These are phyloP conservation scores for Daldinia sp. DNA, from an alignment of 2,329 filamentous ascomycete genomes.

Conservation along the genomic window DNA sequence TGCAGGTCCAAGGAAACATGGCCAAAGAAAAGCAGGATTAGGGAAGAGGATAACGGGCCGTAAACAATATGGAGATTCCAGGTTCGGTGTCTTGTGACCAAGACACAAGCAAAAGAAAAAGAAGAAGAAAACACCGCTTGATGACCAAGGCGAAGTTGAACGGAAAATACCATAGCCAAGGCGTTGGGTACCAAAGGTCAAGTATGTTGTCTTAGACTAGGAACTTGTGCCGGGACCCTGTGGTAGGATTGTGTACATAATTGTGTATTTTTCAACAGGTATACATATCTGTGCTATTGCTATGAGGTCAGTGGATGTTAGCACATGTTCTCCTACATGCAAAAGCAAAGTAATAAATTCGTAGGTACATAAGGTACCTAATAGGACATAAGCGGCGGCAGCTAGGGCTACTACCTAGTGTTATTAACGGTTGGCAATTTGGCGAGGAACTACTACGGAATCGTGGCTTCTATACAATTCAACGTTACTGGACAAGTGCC, in stretches of 20 bases:
- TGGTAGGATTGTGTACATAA: neutral
- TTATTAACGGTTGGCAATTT: neutral
- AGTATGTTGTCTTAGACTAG: constrained; percentile 17
- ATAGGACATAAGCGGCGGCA: too few relatives aligned
- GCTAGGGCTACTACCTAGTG: neutral
- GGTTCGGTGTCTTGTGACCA: constrained; percentile 32
- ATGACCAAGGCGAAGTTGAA: constrained; percentile 6
- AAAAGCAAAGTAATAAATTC: too few relatives aligned
- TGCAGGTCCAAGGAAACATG: constrained; percentile 19
- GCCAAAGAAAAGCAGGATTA: constrained; percentile 26
- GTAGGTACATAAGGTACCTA: neutral
- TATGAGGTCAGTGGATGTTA: neutral
- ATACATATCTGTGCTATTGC: neutral
- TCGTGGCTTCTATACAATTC: constrained; percentile 11
- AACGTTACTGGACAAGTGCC: constrained; percentile 32
- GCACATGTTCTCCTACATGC: neutral
- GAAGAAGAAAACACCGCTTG: too few relatives aligned
- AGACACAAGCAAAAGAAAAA: constrained; percentile 27
- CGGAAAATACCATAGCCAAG: constrained; percentile 18
- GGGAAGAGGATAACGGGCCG: constrained; percentile 17
- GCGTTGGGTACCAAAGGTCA: too few relatives aligned
- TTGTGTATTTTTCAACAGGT: too few relatives aligned
- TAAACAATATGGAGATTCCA: constrained; percentile 29
- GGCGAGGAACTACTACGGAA: too few relatives aligned
- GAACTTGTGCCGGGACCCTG: neutral